Evolutionary conservation across 2,329 filamentous ascomycete genomes (phyloP).

Genomic region (Scedosporium apiospermum): DNA sequence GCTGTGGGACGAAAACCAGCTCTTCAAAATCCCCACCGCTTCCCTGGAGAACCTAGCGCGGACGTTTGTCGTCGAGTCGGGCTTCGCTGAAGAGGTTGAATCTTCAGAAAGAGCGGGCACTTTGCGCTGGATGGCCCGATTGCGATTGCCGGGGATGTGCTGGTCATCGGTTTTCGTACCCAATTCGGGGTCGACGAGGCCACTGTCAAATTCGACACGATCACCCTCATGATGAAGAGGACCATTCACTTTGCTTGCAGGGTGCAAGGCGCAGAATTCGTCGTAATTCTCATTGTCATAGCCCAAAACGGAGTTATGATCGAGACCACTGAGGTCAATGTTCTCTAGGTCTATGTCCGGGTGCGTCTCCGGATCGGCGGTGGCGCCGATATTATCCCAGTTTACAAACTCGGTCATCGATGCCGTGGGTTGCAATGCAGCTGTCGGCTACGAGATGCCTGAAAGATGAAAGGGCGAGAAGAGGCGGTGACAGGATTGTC

Average conservation of each 20-base stretch:
- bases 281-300: constrained; percentile 50
- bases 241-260: too few species aligned
- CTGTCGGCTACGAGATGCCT: too few species aligned
- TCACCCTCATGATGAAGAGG: too few species aligned
- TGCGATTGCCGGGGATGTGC: constrained; percentile 39
- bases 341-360: constrained; percentile 13
- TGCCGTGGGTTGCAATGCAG: too few species aligned
- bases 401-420: too few species aligned
- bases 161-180: constrained; percentile 14
- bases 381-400: too few species aligned
- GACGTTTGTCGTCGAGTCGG: constrained; percentile 35
- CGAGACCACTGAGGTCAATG: constrained; percentile 19
- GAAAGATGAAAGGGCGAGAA: too few species aligned
- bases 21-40: constrained; percentile 70
- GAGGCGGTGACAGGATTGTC: too few species aligned
- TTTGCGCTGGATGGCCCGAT: constrained; percentile 46
- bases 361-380: too few species aligned
- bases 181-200: too few species aligned
- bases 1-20: constrained; percentile 73
- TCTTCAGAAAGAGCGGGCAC: constrained; percentile 15
- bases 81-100: constrained; percentile 16
- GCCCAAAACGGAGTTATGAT: constrained; percentile 39
- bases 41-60: constrained; percentile 71
- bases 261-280: constrained; percentile 43
- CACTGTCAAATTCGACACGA: too few species aligned